These are phyloP conservation scores for Penicillium mononematosum DNA, from an alignment of 495 filamentous ascomycete genomes.

Conservation along the genomic window DNA sequence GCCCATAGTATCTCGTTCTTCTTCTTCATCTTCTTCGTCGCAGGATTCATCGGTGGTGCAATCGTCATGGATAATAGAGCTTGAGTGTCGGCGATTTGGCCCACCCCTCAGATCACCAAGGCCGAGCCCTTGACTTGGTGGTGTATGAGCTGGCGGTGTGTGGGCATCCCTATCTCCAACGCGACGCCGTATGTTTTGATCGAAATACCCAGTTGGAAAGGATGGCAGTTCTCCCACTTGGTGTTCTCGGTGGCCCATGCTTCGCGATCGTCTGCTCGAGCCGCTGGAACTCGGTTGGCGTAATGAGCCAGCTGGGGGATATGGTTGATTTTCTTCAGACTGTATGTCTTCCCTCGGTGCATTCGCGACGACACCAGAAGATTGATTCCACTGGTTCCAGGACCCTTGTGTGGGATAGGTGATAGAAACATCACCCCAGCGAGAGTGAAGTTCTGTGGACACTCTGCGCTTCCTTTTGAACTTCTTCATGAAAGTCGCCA, in stretches of 20 bases:
- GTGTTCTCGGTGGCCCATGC: conserved; percentile 6
- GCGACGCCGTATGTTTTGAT: conserved; percentile 33
- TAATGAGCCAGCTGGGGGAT: conserved; percentile 13
- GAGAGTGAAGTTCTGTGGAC: conserved; percentile 42
- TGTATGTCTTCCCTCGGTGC: not conserved
- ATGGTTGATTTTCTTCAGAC: conserved; percentile 10
- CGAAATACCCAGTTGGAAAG: conserved; percentile 43
- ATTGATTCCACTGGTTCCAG: conserved; percentile 42
- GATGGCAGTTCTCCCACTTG: conserved; percentile 16
- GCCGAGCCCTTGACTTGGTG: conserved; percentile 16
- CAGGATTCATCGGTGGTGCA: conserved; percentile 25
- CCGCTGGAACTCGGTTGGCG: not conserved
- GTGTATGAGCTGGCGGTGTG: conserved; percentile 5
- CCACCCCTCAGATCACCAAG: conserved; percentile 11
- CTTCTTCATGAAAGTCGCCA: conserved; percentile 39
- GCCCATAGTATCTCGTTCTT: conserved; percentile 22
- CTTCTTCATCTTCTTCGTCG: conserved; percentile 21
- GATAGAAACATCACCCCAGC: conserved; percentile 46
- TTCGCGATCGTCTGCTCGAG: conserved; percentile 8
- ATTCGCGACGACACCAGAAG: conserved; percentile 21
- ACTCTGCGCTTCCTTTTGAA: conserved; percentile 41
- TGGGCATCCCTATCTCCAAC: conserved; percentile 13
- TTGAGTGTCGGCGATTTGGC: not conserved
- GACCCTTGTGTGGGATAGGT: conserved; percentile 44
- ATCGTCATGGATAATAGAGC: conserved; percentile 6